A percentile compares a stretch with the other conserved stretches of the same genome.
phyloP scores from a whole-genome alignment of 2,329 filamentous ascomycete species.

The Calonectria pseudoturangicola region DNA sequence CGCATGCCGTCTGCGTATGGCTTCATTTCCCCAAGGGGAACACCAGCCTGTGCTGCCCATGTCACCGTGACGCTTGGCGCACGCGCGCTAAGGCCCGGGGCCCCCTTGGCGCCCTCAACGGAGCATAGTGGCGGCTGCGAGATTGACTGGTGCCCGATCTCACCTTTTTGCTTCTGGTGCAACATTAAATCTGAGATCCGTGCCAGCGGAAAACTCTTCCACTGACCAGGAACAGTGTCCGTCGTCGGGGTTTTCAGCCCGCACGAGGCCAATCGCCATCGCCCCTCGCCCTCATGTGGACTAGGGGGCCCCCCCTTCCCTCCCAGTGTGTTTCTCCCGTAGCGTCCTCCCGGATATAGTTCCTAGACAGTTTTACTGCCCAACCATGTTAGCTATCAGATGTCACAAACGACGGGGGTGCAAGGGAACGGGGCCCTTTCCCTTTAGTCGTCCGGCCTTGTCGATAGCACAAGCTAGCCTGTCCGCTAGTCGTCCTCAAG shows the following conservation, averaged over 20 bases:
- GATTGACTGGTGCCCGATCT: conserved; percentile 55
- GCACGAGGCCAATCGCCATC: conserved; percentile 45
- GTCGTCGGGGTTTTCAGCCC: conserved; percentile 12
- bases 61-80: conserved; percentile 40
- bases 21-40: conserved; percentile 36
- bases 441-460: conserved; percentile 15
- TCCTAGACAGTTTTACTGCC: conserved; percentile 24
- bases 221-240: conserved; percentile 10
- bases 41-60: conserved; percentile 38
- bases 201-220: conserved; percentile 19
- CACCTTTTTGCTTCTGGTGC: conserved; percentile 38
- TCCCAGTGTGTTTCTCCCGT: not conserved
- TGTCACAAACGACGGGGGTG: conserved; percentile 1
- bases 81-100: conserved; percentile 30
- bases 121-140: conserved; percentile 35
- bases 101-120: conserved; percentile 9
- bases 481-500: not conserved
- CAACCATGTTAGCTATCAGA: conserved; percentile 22
- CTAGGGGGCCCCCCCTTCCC: conserved; percentile 23
- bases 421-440: conserved; percentile 7
- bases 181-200: conserved; percentile 47
- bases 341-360: not conserved
- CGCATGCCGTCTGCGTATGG: conserved; percentile 12
- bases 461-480: not conserved
- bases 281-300: conserved; percentile 46